phyloP scores from a whole-genome alignment of 257 asterid genomes.

The Plantago elongata region DNA sequence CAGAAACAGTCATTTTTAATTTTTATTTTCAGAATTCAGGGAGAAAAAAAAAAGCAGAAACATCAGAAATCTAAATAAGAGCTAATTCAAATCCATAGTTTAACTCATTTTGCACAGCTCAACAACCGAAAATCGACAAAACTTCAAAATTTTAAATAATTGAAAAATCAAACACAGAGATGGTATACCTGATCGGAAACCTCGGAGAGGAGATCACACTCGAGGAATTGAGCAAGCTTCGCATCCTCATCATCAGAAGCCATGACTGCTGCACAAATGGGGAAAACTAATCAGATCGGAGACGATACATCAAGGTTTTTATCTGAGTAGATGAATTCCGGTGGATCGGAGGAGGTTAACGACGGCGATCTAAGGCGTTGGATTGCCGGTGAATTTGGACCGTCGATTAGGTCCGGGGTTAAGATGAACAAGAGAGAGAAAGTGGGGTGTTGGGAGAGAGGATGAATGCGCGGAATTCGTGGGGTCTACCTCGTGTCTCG shows the following conservation, averaged over 20 bases:
- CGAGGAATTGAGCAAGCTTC: conserved; percentile 72
- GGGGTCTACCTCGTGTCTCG: conserved; percentile 1
- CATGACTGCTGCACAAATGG: conserved; percentile 29
- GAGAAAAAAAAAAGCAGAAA: no score
- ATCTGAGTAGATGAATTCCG: neutral
- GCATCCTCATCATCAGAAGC: conserved; percentile 89
- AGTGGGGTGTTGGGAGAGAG: neutral
- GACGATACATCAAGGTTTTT: neutral
- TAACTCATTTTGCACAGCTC: neutral
- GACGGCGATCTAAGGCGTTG: conserved; percentile 37
- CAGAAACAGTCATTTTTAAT: no score
- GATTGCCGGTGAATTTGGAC: conserved; percentile 43
- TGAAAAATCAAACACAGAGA: neutral
- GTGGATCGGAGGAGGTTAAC: conserved; percentile 8
- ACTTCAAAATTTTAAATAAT: neutral
- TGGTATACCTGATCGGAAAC: conserved; percentile 58
- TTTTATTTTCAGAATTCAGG: neutral
- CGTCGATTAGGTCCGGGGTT: conserved; percentile 33
- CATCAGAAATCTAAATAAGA: no score
- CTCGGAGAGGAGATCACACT: conserved; percentile 66
- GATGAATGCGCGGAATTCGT: conserved; percentile 14
- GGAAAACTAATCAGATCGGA: conserved; percentile 9
- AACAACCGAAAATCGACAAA: neutral
- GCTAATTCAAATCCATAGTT: neutral
- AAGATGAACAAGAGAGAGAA: neutral